Conservation (phyloP, 306 rosid species). For the Lathyrus oleraceus region DNA sequence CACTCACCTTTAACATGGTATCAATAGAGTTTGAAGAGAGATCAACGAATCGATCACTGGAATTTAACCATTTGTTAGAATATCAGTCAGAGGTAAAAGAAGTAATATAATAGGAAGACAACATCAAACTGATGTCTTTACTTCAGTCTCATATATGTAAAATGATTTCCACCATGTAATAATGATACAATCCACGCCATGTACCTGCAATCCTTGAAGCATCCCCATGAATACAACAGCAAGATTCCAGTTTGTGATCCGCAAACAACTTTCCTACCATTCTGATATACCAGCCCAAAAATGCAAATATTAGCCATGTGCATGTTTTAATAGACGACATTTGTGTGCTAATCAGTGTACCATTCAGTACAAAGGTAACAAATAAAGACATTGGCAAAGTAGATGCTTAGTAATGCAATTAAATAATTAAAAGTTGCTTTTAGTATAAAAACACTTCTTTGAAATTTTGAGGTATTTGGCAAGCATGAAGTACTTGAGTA, state of each 20-base stretch:
- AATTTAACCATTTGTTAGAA: slow-evolving; percentile 40
- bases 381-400: neutral
- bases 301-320: slow-evolving; percentile 7
- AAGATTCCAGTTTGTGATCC: slow-evolving; percentile 79
- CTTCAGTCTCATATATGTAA: neutral
- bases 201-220: slow-evolving; percentile 91
- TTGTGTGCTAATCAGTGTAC: neutral
- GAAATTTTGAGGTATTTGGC: neutral
- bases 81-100: slow-evolving; percentile 27
- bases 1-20: slow-evolving; percentile 76
- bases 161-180: slow-evolving; percentile 8
- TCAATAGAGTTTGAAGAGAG: slow-evolving; percentile 75
- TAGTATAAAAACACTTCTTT: neutral
- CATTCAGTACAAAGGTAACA: neutral
- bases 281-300: slow-evolving; percentile 49
- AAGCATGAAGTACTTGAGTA: neutral
- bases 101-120: slow-evolving; percentile 6
- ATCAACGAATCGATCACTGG: slow-evolving; percentile 83
- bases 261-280: slow-evolving; percentile 85
- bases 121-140: neutral
- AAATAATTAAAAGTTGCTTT: neutral
- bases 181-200: slow-evolving; percentile 11
- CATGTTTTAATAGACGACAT: slow-evolving; percentile 9
- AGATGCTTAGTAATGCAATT: neutral
- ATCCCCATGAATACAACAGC: slow-evolving; percentile 87